Base-by-base conservation (phyloP, 768 basidiomycete species). In the Leccinellum rugosiceps region DNA sequence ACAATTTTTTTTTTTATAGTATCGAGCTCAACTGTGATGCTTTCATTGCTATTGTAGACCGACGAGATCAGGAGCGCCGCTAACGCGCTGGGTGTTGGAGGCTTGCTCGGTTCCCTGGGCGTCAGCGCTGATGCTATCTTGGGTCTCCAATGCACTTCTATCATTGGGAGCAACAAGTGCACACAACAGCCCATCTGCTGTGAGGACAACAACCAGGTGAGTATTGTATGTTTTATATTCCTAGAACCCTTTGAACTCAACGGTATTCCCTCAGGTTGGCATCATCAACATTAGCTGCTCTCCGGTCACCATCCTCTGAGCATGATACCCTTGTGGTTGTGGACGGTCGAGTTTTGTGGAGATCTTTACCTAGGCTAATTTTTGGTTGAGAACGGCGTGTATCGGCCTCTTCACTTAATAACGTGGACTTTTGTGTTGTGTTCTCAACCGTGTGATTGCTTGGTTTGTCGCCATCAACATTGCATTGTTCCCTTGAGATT, bases 111-210 rank as follows among this genome's bases (percentile, higher is more conserved):
- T 8, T 3, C 13, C 23, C 15, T 46, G 3, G 6, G 1, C n/a
- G 3, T 8, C 14, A 2, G 1, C 9, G 45, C 13, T 2, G 3
- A 0, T 6, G 45, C 23, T 8, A 1, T 28, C 25, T 0, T 46
- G 15, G 45, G 45, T 9, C 4, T 46, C 1, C 14, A 17, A 8
- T 46, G 45, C 45, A 26, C 21, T 3, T 15, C 25, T 10, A 26
- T 26, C 26, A 3, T 26, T 6, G 26, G 26, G 3, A 6, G 26
- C 3, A 6, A 6, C 6, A 3, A 3, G 26, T 26, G 26, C 26
- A 26, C 3, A 26, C 45, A 47, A 5, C 25, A 26, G 4, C 25
- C 46, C 21, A 0, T 47, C 8, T 47, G 46, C 26, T 47, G 46
- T 25, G 26, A 26, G 14, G 6, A 46, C 23, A 25, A 46, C 41